These are phyloP conservation scores for Lomentospora prolificans DNA, from an alignment of 2,329 filamentous ascomycete species.

Conservation along the genomic window DNA sequence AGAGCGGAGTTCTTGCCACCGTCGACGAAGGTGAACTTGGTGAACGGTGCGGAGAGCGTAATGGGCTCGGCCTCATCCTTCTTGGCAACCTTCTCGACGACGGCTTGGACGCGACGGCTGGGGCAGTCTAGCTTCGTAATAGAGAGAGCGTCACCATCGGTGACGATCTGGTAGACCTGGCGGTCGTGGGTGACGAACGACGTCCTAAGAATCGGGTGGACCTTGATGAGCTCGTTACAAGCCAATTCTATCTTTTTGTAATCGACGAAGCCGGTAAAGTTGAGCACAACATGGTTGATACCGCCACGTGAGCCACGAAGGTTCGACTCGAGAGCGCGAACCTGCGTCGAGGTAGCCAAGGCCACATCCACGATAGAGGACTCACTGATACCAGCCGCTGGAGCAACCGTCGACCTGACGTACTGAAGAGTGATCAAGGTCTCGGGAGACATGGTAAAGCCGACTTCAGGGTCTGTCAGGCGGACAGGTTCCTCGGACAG, in stretches of 20 bases:
- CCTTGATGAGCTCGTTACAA: conserved; percentile 30
- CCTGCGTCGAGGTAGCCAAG: conserved; percentile 37
- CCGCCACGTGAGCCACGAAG: conserved; percentile 34
- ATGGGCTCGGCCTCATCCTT: conserved; percentile 30
- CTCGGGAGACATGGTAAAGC: not conserved
- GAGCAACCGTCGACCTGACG: conserved; percentile 22
- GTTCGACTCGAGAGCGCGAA: conserved; percentile 36
- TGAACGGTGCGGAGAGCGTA: conserved; percentile 31
- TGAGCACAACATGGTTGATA: conserved; percentile 37
- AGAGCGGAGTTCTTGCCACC: conserved; percentile 36
- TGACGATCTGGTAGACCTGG: conserved; percentile 36
- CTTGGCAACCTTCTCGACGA: conserved; percentile 30
- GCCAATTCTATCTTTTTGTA: conserved; percentile 34
- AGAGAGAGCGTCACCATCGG: not conserved
- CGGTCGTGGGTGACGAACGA: conserved; percentile 38
- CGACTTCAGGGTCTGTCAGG: not conserved
- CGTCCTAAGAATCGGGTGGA: conserved; percentile 44
- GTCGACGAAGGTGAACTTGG: conserved; percentile 41
- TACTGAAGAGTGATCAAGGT: not conserved
- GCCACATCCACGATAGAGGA: conserved; percentile 32
- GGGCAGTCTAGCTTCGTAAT: conserved; percentile 26
- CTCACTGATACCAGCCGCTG: conserved; percentile 29
- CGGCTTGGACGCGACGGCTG: conserved; percentile 26
- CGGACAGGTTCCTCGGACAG: conserved; percentile 11
- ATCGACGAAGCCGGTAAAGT: conserved; percentile 33